Evolutionary conservation across 2,329 filamentous ascomycete genomes (phyloP), one percentile per base, ranked within the genome.

Genomic region (Penicillium sp.): DNA sequence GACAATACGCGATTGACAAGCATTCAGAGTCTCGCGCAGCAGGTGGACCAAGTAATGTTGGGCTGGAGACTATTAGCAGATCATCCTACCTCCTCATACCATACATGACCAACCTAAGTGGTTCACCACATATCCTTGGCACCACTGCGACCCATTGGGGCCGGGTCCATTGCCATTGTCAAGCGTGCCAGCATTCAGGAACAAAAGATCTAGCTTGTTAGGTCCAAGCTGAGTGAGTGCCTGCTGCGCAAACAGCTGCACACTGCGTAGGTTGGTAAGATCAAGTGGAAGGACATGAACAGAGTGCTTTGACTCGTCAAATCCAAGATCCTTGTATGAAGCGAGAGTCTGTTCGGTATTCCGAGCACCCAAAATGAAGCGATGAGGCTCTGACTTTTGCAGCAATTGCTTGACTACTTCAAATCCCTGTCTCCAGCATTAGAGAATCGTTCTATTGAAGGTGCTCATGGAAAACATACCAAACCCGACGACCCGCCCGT

Each of bases 61-160:
- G 16, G 50, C 51, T 54, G 10, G 25, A n/a, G 6, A 6, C 9
- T 5, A 27, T 11, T 27, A n/a, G 25, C n/a, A 11, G 5, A 23
- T 23, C 22, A 23, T 6, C 11, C 22, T 6, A 23, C 22, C 11
- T 6, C 11, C 22, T 23, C 22, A 23, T 23, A 6, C 22, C 6
- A 23, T 23, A 28, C 25, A 2, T 4, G 8, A 45, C 51, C 34
- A 45, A 55, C 52, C 31, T 2, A 55, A 35, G 32, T 55, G 51
- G 32, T 55, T 55, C 4, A 54, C 51, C 4, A 55, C 30, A 20
- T 45, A 53, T 1, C 43, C 37, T 15, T 43, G 38, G 18, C 51
- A 53, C 52, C 52, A 55, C 22, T 47, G 39, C n/a, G 52, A 55
- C 7, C 52, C 51, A 36, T 50, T 25, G 14, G 52, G 51, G 10